A percentile compares a stretch with the other conserved stretches of the same genome.
Conservation (phyloP, 768 basidiomycete genomes). For the Naganishia onofrii region DNA sequence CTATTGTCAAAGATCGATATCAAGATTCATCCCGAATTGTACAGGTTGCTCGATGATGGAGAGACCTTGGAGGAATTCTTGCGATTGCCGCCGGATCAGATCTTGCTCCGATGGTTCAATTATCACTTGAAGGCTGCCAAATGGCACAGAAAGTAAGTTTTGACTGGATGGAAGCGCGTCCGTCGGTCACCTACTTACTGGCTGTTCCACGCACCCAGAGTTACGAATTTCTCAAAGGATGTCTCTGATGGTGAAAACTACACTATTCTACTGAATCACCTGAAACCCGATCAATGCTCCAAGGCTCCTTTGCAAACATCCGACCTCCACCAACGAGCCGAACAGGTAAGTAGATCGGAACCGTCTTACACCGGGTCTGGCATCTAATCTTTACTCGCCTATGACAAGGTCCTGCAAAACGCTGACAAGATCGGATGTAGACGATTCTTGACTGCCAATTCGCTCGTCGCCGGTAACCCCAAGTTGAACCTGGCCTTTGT, state of each 20-base stretch:
- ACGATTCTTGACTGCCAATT: constrained; percentile 88
- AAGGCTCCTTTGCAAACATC: constrained; percentile 81
- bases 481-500: constrained; percentile 93
- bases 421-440: constrained; percentile 90
- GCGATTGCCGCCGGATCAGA: constrained; percentile 91
- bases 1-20: constrained; percentile 93
- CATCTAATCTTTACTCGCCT: background rate
- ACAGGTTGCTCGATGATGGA: constrained; percentile 90
- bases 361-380: background rate
- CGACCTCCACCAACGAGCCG: constrained; percentile 79
- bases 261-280: constrained; percentile 89
- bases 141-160: constrained; percentile 72
- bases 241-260: constrained; percentile 98
- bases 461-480: constrained; percentile 89
- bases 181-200: background rate
- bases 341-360: constrained; percentile 55
- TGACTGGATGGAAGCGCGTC: background rate
- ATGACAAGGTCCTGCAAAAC: constrained; percentile 79
- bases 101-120: constrained; percentile 97
- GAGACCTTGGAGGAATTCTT: constrained; percentile 96
- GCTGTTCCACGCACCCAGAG: constrained; percentile 57
- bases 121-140: constrained; percentile 94
- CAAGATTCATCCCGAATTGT: constrained; percentile 95
- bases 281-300: constrained; percentile 90
- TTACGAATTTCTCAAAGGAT: constrained; percentile 95